phyloP scores from a whole-genome alignment of 768 basidiomycete species.

The Sarcomyxa edulis region DNA sequence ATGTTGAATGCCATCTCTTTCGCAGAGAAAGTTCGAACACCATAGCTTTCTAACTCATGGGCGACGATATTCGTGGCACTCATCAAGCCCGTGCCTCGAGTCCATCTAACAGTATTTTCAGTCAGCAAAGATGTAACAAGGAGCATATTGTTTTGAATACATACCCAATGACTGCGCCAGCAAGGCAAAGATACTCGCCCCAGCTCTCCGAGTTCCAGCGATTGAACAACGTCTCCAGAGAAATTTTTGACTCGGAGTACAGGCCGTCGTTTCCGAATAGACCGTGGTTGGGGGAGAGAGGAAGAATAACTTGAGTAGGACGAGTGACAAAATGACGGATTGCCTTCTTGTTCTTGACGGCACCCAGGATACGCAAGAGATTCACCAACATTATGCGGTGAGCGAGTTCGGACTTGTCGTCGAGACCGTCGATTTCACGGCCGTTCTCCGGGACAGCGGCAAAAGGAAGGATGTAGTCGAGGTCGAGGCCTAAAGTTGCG shows the following conservation, averaged over 20 bases:
- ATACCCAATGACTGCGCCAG: conserved; percentile 96
- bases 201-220: conserved; percentile 98
- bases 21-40: conserved; percentile 96
- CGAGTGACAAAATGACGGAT: conserved; percentile 95
- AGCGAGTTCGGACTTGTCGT: conserved; percentile 96
- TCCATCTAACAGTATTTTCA: conserved; percentile 59
- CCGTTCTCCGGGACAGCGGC: conserved; percentile 99
- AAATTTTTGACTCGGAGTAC: conserved; percentile 98
- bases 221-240: conserved; percentile 96
- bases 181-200: conserved; percentile 98
- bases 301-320: conserved; percentile 97
- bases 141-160: too few relatives aligned
- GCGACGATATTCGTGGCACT: conserved; percentile 91
- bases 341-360: conserved; percentile 98
- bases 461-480: conserved; percentile 98
- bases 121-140: not conserved
- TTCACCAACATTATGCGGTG: conserved; percentile 99
- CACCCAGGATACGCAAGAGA: conserved; percentile 91
- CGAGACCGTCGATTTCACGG: conserved; percentile 94
- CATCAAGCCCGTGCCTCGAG: conserved; percentile 97
- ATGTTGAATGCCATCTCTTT: conserved; percentile 99
- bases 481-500: conserved; percentile 88
- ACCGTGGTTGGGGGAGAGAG: conserved; percentile 97
- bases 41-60: conserved; percentile 86
- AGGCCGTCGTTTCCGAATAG: conserved; percentile 97